Percentiles rank a stretch among this genome's conserved stretches.
These are phyloP conservation scores for Globisporangium carolinianum DNA, from an alignment of 352 stramenopile species.

Conservation along the genomic window DNA sequence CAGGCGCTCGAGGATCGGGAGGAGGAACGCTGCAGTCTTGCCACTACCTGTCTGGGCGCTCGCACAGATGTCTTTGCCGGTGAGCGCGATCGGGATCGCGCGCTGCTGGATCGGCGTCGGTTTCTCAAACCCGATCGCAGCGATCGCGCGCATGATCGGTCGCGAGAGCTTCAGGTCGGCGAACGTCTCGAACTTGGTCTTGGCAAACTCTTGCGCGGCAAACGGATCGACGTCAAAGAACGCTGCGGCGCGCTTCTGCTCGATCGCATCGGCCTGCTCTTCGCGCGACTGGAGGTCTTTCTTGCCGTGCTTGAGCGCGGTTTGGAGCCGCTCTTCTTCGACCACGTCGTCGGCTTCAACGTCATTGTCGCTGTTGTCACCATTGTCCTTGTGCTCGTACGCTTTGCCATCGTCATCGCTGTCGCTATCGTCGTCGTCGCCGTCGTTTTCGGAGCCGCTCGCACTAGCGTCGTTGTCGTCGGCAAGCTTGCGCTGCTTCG, in stretches of 20 bases:
- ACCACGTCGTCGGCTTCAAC: conserved; percentile 53
- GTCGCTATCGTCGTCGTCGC: conserved; percentile 7
- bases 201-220: conserved; percentile 64
- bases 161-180: conserved; percentile 95
- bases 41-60: conserved; percentile 95
- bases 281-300: conserved; percentile 44
- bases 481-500: conserved; percentile 12
- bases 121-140: conserved; percentile 94
- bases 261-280: conserved; percentile 62
- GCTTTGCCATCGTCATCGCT: conserved; percentile 22
- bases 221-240: conserved; percentile 83
- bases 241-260: conserved; percentile 72
- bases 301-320: conserved; percentile 52
- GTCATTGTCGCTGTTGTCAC: conserved; percentile 39
- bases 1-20: conserved; percentile 96
- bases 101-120: conserved; percentile 93
- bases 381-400: conserved; percentile 14
- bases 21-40: conserved; percentile 98
- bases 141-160: conserved; percentile 94
- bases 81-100: conserved; percentile 92
- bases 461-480: conserved; percentile 6
- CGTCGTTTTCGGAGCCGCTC: conserved; percentile 5
- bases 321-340: conserved; percentile 67
- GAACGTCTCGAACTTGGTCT: conserved; percentile 91
- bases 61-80: conserved; percentile 96